Evolutionary conservation across 1,139 yeast species (phyloP).

Genomic region (Scheffersomyces titani): DNA sequence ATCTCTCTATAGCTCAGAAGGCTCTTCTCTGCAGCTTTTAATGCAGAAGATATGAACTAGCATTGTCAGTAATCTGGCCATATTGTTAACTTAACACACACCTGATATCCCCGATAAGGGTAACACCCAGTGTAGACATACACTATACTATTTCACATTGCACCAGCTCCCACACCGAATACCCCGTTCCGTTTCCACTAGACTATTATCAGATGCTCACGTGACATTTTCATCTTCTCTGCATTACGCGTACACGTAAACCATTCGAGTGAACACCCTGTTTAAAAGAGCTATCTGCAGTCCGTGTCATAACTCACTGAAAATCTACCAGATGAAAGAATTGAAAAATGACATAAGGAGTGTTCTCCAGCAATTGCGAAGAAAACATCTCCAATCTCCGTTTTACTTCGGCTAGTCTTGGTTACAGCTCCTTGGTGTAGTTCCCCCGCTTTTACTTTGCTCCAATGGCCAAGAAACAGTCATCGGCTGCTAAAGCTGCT

Average conservation of each 20-base stretch:
- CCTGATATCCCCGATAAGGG: too few relatives aligned
- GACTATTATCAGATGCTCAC: neutral
- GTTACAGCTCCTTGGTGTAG: neutral
- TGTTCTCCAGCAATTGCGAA: neutral
- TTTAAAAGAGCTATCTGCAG: neutral
- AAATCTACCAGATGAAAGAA: neutral
- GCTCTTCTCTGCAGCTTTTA: too few relatives aligned
- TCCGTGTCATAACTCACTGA: neutral
- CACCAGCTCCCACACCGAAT: neutral
- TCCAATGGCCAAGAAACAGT: conserved; percentile 7
- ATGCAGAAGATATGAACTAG: too few relatives aligned
- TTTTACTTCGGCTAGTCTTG: neutral
- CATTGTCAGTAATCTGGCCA: too few relatives aligned
- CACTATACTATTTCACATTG: too few relatives aligned
- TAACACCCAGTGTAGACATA: too few relatives aligned
- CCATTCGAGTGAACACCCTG: neutral
- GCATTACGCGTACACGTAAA: neutral
- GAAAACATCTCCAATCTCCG: neutral
- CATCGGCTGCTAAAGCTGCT: conserved; percentile 10
- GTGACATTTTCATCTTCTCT: neutral
- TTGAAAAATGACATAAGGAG: neutral
- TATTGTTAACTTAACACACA: too few relatives aligned
- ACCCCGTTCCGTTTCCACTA: neutral
- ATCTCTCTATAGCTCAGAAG: too few relatives aligned
- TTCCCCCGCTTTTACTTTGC: neutral